A percentile compares a stretch with the other conserved stretches of the same genome.
Conservation (phyloP, 169 alveolate genomes). For the Perkinsus olseni region DNA sequence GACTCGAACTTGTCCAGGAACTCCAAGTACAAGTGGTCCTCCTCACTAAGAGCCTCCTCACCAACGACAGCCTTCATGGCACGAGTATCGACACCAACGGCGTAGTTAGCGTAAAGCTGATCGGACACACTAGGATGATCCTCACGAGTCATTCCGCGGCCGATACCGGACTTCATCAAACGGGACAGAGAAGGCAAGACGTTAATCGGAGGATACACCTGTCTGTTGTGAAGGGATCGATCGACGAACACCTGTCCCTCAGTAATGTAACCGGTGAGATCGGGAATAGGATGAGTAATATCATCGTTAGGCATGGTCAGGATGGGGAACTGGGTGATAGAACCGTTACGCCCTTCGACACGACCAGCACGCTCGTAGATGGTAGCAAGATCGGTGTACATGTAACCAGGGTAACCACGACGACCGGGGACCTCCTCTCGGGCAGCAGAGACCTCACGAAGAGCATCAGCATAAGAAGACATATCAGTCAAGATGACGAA, state of each 20-base stretch:
- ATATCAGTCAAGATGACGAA: constrained; percentile 98
- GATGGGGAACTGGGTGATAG: constrained; percentile 98
- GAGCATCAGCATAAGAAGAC: constrained; percentile 99
- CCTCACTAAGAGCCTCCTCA: constrained; percentile 97
- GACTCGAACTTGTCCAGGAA: constrained; percentile 96
- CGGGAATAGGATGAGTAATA: constrained; percentile 92
- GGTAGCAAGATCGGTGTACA: constrained; percentile 98
- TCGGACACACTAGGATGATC: constrained; percentile 99
- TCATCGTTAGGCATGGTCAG: constrained; percentile 99
- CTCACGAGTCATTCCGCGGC: constrained; percentile 96
- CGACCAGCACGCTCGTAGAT: constrained; percentile 99
- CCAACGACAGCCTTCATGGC: constrained; percentile 99
- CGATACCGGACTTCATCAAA: constrained; percentile 99
- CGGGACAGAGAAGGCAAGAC: constrained; percentile 97
- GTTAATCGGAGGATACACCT: constrained; percentile 81
- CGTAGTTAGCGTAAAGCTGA: constrained; percentile 98
- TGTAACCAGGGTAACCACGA: constrained; percentile 99
- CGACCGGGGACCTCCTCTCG: constrained; percentile 99
- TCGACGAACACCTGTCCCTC: constrained; percentile 99
- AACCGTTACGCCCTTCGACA: constrained; percentile 91
- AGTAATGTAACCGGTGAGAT: constrained; percentile 94
- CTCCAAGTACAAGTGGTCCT: constrained; percentile 92
- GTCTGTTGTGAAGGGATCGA: constrained; percentile 91
- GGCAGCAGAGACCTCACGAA: constrained; percentile 99
- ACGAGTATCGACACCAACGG: constrained; percentile 98